A percentile compares a stretch with the other conserved stretches of the same genome.
These are phyloP conservation scores for Puccinia coronata DNA, from an alignment of 1,284 basidiomycete species.

Conservation along the genomic window DNA sequence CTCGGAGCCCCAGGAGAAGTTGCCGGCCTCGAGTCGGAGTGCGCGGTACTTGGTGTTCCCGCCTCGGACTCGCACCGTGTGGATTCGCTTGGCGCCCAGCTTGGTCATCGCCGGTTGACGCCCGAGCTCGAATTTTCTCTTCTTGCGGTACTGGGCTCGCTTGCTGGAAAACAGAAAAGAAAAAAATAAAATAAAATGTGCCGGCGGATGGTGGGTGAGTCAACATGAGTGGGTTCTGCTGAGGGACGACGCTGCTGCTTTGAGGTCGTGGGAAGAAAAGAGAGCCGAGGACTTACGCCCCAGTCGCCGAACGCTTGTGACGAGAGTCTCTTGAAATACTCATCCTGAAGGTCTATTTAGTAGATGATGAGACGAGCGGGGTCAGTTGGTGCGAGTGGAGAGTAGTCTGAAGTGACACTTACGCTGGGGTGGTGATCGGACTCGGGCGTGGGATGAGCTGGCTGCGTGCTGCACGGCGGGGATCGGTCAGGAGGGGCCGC, in stretches of 20 bases:
- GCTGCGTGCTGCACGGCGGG: too few species aligned
- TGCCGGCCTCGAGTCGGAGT: conserved; percentile 86
- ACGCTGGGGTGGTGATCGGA: not conserved
- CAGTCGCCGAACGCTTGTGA: conserved; percentile 86
- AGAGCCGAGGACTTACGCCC: conserved; percentile 58
- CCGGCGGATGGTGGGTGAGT: too few species aligned
- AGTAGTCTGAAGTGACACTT: too few species aligned
- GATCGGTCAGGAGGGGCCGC: too few species aligned
- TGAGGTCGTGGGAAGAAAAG: not conserved
- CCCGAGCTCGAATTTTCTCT: conserved; percentile 98
- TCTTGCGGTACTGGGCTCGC: conserved; percentile 94
- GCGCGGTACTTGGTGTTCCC: conserved; percentile 91
- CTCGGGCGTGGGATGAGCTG: not conserved
- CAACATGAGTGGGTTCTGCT: not conserved
- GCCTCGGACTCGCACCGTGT: conserved; percentile 87
- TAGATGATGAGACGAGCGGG: not conserved
- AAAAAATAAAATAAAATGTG: too few species aligned
- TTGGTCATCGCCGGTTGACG: conserved; percentile 94
- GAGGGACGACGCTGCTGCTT: too few species aligned
- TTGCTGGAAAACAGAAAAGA: conserved; percentile 65
- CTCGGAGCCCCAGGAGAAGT: conserved; percentile 96
- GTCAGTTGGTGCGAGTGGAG: too few species aligned
- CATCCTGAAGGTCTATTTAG: conserved; percentile 51
- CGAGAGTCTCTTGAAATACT: conserved; percentile 83
- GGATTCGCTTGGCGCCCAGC: conserved; percentile 87